phyloP scores from a whole-genome alignment of 1,284 basidiomycete genomes.

The Moniliophthora roreri region DNA sequence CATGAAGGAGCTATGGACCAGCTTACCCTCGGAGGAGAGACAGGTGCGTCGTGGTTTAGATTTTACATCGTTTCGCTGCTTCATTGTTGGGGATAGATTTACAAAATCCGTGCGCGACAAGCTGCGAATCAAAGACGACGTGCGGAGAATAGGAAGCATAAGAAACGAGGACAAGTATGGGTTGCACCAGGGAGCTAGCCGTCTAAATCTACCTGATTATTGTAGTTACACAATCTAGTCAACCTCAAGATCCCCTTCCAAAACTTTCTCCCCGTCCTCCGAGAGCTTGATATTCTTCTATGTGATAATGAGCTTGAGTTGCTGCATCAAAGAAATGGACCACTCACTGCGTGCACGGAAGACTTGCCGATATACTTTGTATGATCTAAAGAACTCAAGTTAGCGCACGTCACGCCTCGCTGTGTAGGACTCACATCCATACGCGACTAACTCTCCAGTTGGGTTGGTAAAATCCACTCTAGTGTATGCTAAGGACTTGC shows the following conservation, averaged over 20 bases:
- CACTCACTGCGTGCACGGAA: constrained; percentile 56
- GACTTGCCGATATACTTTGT: constrained; percentile 89
- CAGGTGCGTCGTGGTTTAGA: neutral
- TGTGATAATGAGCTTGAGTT: constrained; percentile 1
- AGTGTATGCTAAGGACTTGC: constrained; percentile 84
- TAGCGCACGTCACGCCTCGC: neutral
- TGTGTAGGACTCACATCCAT: constrained; percentile 59
- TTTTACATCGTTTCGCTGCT: too few species aligned
- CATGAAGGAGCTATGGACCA: neutral
- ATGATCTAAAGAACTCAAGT: constrained; percentile 56
- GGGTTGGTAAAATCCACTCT: constrained; percentile 76
- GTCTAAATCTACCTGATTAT: too few species aligned
- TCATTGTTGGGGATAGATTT: too few species aligned
- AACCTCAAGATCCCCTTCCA: constrained; percentile 65
- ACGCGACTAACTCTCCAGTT: constrained; percentile 77
- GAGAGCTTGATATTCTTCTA: constrained; percentile 83
- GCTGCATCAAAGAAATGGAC: constrained; percentile 1
- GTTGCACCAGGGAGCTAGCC: too few species aligned
- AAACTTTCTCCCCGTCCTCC: constrained; percentile 68
- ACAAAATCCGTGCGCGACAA: too few species aligned
- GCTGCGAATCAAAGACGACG: too few species aligned
- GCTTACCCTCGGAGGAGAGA: neutral
- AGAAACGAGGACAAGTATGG: too few species aligned
- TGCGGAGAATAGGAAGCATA: too few species aligned
- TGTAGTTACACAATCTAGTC: constrained; percentile 23